Percentiles rank a stretch among this genome's conserved stretches.
phyloP scores from a whole-genome alignment of 2,329 filamentous ascomycete genomes.

The Trichoderma afroharzianum region DNA sequence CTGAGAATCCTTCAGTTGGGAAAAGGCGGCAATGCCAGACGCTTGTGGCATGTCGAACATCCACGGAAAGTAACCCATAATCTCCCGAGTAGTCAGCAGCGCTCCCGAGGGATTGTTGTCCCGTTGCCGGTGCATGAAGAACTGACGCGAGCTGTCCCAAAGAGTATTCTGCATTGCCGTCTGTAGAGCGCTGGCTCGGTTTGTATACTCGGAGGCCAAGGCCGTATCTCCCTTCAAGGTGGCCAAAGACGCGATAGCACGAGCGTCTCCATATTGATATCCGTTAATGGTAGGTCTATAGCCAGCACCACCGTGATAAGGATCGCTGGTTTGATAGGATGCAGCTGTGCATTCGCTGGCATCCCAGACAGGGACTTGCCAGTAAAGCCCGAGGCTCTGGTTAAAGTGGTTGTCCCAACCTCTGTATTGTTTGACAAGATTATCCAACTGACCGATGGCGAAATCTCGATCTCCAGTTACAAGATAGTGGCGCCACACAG shows the following conservation, averaged over 20 bases:
- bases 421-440: not conserved
- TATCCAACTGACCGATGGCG: not conserved
- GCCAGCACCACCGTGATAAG: not conserved
- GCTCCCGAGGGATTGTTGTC: not conserved
- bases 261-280: not conserved
- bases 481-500: not conserved
- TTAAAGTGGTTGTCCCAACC: not conserved
- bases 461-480: not conserved
- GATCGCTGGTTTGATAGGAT: not conserved
- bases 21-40: not conserved
- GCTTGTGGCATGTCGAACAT: not conserved
- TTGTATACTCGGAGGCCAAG: not conserved
- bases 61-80: not conserved
- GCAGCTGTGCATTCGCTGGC: not conserved
- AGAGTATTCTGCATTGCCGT: not conserved
- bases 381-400: not conserved
- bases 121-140: not conserved
- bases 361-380: not conserved
- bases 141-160: not conserved
- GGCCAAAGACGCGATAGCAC: not conserved
- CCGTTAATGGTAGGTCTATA: not conserved
- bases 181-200: not conserved
- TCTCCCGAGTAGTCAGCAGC: not conserved
- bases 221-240: not conserved
- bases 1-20: not conserved